Percentiles rank a stretch among this genome's conserved stretches.
Conservation (phyloP, 768 basidiomycete genomes). For the Hypholoma fasciculare region DNA sequence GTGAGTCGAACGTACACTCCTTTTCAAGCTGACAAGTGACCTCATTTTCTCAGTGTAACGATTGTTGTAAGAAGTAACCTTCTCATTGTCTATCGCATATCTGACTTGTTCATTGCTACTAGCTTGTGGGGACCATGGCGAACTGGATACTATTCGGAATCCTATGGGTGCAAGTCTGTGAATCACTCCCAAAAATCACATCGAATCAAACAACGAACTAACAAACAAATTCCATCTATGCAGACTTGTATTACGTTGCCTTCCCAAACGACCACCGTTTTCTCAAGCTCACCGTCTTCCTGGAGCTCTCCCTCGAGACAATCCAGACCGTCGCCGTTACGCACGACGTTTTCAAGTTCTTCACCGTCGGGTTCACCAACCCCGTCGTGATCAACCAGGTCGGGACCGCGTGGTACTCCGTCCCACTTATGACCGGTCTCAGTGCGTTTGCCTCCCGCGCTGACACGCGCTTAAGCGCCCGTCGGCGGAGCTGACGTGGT, state of each 20-base stretch:
- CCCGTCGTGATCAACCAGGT: neutral
- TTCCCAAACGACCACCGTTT: neutral
- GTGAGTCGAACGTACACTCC: neutral
- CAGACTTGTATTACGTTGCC: neutral
- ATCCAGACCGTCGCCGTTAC: neutral
- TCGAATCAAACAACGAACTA: neutral
- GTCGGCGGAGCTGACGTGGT: neutral
- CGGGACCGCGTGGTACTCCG: neutral
- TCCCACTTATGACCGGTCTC: neutral
- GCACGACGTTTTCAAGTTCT: slow-evolving; percentile 4
- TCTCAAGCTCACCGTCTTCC: slow-evolving; percentile 2
- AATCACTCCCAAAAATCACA: neutral
- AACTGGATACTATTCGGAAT: slow-evolving; percentile 3
- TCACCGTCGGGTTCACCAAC: neutral
- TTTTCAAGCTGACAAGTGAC: neutral
- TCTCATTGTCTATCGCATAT: neutral
- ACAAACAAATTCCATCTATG: neutral
- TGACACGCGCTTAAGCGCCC: neutral
- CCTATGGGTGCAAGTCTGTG: slow-evolving; percentile 1
- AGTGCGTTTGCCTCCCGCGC: neutral
- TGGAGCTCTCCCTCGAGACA: neutral
- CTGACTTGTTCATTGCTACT: neutral
- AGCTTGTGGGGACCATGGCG: neutral
- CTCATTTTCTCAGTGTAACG: neutral
- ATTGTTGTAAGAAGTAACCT: neutral